Conservation (phyloP, 1,139 yeast species). For the Geotrichum siamense region DNA sequence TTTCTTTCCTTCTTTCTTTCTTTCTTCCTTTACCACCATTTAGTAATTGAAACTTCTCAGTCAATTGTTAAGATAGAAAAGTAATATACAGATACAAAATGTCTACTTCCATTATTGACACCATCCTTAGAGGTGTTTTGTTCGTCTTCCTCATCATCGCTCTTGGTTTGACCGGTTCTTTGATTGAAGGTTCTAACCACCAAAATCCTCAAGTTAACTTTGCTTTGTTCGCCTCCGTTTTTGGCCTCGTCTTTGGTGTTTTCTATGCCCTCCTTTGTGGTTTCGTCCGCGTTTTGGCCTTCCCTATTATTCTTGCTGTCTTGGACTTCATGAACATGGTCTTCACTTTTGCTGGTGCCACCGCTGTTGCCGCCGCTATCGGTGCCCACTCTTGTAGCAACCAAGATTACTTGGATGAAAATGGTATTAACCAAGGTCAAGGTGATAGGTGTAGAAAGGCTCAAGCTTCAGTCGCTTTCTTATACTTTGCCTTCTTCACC, state of each 20-base stretch:
- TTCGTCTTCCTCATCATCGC: conserved; percentile 68
- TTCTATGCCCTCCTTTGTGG: conserved; percentile 74
- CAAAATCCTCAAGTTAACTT: conserved; percentile 81
- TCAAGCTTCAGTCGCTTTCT: conserved; percentile 86
- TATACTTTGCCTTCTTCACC: conserved; percentile 75
- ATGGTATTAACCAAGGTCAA: conserved; percentile 69
- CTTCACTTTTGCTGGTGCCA: conserved; percentile 90
- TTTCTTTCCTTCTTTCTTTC: conserved; percentile 1
- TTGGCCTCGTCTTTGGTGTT: conserved; percentile 72
- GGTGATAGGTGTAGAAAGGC: conserved; percentile 87
- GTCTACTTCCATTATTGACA: conserved; percentile 54
- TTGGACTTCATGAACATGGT: conserved; percentile 84
- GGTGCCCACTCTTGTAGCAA: conserved; percentile 80
- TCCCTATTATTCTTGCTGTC: conserved; percentile 69
- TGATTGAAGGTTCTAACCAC: conserved; percentile 55
- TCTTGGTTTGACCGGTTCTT: conserved; percentile 78
- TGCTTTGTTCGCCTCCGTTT: conserved; percentile 78
- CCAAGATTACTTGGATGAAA: conserved; percentile 51
- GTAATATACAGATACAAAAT: conserved; percentile 23
- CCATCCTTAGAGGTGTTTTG: conserved; percentile 64
- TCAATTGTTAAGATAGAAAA: no score
- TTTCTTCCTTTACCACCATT: neutral
- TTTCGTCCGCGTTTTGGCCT: conserved; percentile 71
- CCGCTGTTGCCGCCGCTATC: conserved; percentile 87
- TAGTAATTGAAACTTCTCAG: no score